These are phyloP conservation scores for Pichia sp. DNA, from an alignment of 1,139 yeast species.

Conservation along the genomic window DNA sequence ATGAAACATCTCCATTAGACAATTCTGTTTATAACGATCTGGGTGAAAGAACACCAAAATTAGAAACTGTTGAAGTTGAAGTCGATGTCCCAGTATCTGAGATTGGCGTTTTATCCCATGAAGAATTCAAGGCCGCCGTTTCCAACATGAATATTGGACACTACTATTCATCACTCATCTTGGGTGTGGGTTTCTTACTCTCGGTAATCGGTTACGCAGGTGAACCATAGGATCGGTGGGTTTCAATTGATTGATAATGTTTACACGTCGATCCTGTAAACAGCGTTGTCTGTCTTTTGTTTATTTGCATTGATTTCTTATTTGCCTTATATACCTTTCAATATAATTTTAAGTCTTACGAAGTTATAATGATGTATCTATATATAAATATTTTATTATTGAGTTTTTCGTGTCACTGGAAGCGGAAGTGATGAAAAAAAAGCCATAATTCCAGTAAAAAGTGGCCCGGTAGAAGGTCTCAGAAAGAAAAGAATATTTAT, in stretches of 20 bases:
- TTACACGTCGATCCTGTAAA: too few species aligned
- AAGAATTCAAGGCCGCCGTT: slow-evolving; percentile 28
- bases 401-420: too few species aligned
- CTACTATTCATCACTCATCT: slow-evolving; percentile 30
- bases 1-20: slow-evolving; percentile 36
- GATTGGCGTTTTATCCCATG: slow-evolving; percentile 15
- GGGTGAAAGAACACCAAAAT: slow-evolving; percentile 27
- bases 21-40: slow-evolving; percentile 42
- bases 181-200: slow-evolving; percentile 36
- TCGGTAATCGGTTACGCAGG: slow-evolving; percentile 43
- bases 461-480: not conserved
- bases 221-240: slow-evolving; percentile 22
- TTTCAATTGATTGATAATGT: too few species aligned
- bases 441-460: too few species aligned
- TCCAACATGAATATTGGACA: slow-evolving; percentile 28
- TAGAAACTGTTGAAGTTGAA: slow-evolving; percentile 19
- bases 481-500: not conserved
- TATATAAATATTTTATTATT: too few species aligned
- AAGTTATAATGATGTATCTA: too few species aligned
- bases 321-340: too few species aligned
- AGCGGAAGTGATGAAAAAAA: too few species aligned
- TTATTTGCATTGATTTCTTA: too few species aligned
- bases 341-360: too few species aligned
- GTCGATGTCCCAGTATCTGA: slow-evolving; percentile 31
- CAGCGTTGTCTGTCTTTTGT: too few species aligned